Conservation (phyloP, 108 stramenopile species). For the Nitzschia sp. region DNA sequence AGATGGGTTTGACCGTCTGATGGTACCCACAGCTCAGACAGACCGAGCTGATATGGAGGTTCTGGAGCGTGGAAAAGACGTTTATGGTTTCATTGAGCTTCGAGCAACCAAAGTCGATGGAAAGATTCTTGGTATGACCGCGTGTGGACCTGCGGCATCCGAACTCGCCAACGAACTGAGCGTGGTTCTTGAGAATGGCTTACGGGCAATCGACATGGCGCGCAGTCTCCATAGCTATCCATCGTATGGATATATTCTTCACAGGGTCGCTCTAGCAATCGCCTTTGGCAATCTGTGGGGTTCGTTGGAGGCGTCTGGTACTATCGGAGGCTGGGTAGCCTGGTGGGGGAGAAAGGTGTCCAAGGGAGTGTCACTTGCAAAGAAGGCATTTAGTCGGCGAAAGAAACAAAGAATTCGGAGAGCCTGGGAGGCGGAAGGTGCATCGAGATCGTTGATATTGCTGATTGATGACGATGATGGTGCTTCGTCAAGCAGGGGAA, state of each 20-base stretch:
- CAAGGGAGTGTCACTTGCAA: not conserved
- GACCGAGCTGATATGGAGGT: slow-evolving; percentile 53
- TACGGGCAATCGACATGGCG: slow-evolving; percentile 39
- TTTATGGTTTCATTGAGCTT: slow-evolving; percentile 41
- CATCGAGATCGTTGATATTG: not conserved
- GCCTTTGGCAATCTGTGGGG: slow-evolving; percentile 35
- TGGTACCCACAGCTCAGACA: slow-evolving; percentile 29
- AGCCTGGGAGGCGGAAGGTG: not conserved
- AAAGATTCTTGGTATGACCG: slow-evolving; percentile 36
- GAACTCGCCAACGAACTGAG: slow-evolving; percentile 53
- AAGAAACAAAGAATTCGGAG: no score
- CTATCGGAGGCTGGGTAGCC: slow-evolving; percentile 7
- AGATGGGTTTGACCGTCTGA: slow-evolving; percentile 33
- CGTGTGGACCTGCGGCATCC: slow-evolving; percentile 46
- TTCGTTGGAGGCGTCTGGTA: slow-evolving; percentile 35
- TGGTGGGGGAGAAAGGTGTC: slow-evolving; percentile 4
- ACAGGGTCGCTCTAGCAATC: slow-evolving; percentile 43
- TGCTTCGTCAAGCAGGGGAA: not conserved
- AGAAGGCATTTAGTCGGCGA: not conserved
- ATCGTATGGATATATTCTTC: slow-evolving; percentile 53
- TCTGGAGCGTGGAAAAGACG: not conserved
- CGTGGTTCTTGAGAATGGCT: slow-evolving; percentile 30
- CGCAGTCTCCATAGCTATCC: slow-evolving; percentile 46
- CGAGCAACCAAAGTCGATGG: slow-evolving; percentile 32
- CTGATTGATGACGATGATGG: not conserved